Percentiles rank a stretch among this genome's conserved stretches.
phyloP scores from a whole-genome alignment of 257 asterid genomes.

The Rauvolfia tetraphylla region DNA sequence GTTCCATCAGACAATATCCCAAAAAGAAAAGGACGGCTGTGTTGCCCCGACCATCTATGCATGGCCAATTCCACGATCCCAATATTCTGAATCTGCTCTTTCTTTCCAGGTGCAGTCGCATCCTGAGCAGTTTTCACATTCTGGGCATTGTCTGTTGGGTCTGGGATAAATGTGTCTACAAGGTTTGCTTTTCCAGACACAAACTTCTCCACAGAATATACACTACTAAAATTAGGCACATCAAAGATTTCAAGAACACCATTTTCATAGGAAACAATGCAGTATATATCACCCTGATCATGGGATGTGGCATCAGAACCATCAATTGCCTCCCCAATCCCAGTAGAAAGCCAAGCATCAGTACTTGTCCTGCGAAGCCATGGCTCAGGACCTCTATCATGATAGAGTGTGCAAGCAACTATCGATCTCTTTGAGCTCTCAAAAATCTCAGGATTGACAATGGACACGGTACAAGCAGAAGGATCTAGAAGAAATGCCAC shows the following conservation, averaged over 20 bases:
- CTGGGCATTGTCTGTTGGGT: constrained; percentile 34
- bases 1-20: constrained; percentile 93
- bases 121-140: constrained; percentile 45
- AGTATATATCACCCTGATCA: constrained; percentile 91
- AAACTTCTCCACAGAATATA: constrained; percentile 68
- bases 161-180: constrained; percentile 54
- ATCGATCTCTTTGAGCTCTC: constrained; percentile 58
- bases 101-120: constrained; percentile 49
- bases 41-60: constrained; percentile 79
- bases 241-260: constrained; percentile 86
- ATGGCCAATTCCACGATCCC: constrained; percentile 86
- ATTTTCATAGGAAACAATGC: constrained; percentile 71
- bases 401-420: constrained; percentile 88
- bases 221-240: constrained; percentile 76
- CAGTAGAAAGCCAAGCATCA: constrained; percentile 99
- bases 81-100: constrained; percentile 54
- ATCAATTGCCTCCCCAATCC: constrained; percentile 80
- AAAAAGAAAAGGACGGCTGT: constrained; percentile 80
- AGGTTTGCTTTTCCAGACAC: constrained; percentile 72
- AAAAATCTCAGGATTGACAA: constrained; percentile 57
- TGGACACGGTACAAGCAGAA: constrained; percentile 75
- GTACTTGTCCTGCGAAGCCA: constrained; percentile 97
- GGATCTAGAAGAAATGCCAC: constrained; percentile 51
- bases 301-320: constrained; percentile 81
- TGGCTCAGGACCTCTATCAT: constrained; percentile 87